Evolutionary conservation across 768 basidiomycete species (phyloP).

Genomic region (Hygrophorus russula): DNA sequence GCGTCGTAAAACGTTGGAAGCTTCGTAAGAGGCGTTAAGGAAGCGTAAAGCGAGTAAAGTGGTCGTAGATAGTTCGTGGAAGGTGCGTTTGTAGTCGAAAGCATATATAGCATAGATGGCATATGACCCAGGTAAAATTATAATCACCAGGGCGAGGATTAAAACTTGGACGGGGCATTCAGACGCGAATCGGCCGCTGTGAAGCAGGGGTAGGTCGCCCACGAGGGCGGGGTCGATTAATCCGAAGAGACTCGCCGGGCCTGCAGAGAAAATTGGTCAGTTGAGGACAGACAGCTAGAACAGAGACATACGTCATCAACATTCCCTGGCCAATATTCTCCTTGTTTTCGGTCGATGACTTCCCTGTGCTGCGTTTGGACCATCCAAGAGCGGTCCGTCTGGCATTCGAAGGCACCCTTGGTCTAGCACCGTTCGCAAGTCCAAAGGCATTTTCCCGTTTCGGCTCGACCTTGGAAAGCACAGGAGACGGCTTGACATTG

Average conservation of each 20-base stretch:
- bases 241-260: constrained; percentile 33
- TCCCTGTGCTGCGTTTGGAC: constrained; percentile 52
- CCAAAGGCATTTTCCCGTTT: constrained; percentile 28
- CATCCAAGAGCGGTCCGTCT: constrained; percentile 50
- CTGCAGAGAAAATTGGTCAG: constrained; percentile 15
- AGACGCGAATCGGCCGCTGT: constrained; percentile 27
- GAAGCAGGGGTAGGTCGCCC: constrained; percentile 35
- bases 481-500: constrained; percentile 29
- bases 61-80: neutral
- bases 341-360: constrained; percentile 40
- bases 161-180: neutral
- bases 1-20: constrained; percentile 1
- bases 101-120: neutral
- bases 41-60: neutral
- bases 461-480: constrained; percentile 22
- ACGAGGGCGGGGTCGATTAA: constrained; percentile 40
- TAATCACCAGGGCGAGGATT: neutral
- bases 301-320: constrained; percentile 43
- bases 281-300: neutral
- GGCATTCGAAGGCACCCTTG: constrained; percentile 43
- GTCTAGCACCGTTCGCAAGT: constrained; percentile 27
- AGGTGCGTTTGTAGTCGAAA: neutral
- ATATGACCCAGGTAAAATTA: neutral
- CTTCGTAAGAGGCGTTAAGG: neutral
- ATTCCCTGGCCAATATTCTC: constrained; percentile 35